Conservation (phyloP, 768 basidiomycete genomes). For the Rhizopogon sp. region DNA sequence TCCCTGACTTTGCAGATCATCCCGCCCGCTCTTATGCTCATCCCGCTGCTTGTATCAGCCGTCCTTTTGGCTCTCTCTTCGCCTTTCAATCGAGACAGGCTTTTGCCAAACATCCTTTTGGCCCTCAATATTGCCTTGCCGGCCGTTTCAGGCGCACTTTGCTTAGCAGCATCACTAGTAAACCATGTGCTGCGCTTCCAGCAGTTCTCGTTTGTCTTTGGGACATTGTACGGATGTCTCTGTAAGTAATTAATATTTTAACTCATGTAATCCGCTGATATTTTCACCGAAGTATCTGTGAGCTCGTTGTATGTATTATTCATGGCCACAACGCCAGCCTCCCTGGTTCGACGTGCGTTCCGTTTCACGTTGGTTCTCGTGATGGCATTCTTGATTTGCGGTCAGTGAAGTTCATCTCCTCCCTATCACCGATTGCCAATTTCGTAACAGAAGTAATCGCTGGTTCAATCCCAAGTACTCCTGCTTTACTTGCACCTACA, state of each 20-base stretch:
- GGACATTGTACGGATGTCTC: constrained; percentile 15
- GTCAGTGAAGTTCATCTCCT: constrained; percentile 12
- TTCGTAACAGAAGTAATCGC: constrained; percentile 18
- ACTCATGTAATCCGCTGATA: neutral
- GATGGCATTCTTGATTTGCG: constrained; percentile 19
- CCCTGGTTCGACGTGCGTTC: constrained; percentile 7
- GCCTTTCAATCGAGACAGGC: constrained; percentile 5
- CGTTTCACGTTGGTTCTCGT: constrained; percentile 12
- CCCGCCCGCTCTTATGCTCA: constrained; percentile 20
- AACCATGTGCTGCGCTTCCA: constrained; percentile 9
- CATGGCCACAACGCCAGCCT: constrained; percentile 7
- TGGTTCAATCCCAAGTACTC: constrained; percentile 18
- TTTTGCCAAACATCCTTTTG: constrained; percentile 6
- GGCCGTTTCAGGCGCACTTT: constrained; percentile 16
- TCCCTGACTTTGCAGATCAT: constrained; percentile 4
- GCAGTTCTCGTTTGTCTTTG: constrained; percentile 11
- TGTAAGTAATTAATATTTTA: constrained; percentile 8
- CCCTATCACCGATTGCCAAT: neutral
- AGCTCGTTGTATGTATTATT: constrained; percentile 18
- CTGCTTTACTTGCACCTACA: constrained; percentile 17
- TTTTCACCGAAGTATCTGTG: constrained; percentile 15
- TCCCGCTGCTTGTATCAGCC: constrained; percentile 17
- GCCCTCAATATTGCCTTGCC: constrained; percentile 19
- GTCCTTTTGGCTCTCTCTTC: constrained; percentile 7
- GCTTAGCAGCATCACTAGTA: constrained; percentile 10